These are phyloP conservation scores for Periconia sp. DNA, from an alignment of 2,329 filamentous ascomycete genomes.

Conservation along the genomic window DNA sequence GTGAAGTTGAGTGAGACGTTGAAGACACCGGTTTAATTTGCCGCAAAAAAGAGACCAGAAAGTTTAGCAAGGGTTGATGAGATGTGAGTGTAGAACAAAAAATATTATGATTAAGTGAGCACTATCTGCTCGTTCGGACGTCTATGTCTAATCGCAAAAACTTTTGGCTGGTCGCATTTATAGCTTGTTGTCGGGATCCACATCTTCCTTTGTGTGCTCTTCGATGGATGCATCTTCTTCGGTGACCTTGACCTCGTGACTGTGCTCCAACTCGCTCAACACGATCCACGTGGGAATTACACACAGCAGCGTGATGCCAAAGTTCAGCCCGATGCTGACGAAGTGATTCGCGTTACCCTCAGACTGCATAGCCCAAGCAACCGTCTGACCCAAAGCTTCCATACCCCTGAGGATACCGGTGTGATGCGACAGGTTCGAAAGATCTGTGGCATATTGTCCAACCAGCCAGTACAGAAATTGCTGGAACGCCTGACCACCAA, in stretches of 20 bases:
- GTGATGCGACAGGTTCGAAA: conserved; percentile 34
- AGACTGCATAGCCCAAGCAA: conserved; percentile 42
- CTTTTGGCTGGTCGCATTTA: neutral
- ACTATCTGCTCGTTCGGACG: too few relatives aligned
- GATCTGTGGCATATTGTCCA: conserved; percentile 38
- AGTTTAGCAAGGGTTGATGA: neutral
- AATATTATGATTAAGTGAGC: too few relatives aligned
- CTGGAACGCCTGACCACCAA: conserved; percentile 40
- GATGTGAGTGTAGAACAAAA: too few relatives aligned
- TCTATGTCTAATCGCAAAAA: neutral
- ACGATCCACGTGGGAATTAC: conserved; percentile 38
- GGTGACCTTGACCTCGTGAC: conserved; percentile 29
- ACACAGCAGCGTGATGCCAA: conserved; percentile 34
- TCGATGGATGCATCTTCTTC: conserved; percentile 13
- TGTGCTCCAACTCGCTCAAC: conserved; percentile 32
- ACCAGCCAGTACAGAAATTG: conserved; percentile 42
- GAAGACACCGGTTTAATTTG: neutral
- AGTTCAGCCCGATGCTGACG: conserved; percentile 40
- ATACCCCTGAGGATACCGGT: conserved; percentile 40
- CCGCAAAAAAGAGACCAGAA: neutral
- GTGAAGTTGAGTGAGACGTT: conserved; percentile 10
- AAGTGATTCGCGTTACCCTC: conserved; percentile 41
- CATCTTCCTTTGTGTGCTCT: conserved; percentile 10
- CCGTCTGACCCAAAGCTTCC: conserved; percentile 38
- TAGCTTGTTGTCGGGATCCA: neutral